Percentiles rank a stretch among this genome's conserved stretches.
Evolutionary conservation across 2,329 filamentous ascomycete genomes (phyloP).

Genomic region (Alternaria infectoria): DNA sequence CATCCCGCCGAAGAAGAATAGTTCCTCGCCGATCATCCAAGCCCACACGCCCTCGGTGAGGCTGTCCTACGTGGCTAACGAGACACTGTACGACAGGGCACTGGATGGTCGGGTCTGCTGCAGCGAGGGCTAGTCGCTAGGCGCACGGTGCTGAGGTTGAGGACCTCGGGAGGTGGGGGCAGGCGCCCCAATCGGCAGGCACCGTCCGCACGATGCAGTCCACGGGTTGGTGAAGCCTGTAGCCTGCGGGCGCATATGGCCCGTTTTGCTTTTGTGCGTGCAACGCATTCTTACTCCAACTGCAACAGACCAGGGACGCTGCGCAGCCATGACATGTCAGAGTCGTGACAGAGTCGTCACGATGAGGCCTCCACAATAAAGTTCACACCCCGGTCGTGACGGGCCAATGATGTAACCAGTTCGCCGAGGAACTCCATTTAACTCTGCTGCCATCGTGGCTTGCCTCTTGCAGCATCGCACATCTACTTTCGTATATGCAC

Average conservation of each 20-base stretch:
- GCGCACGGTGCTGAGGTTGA: background rate
- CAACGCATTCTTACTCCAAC: slow-evolving; percentile 14
- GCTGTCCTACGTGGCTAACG: background rate
- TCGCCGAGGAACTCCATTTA: slow-evolving; percentile 36
- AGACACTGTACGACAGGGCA: background rate
- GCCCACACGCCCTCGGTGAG: slow-evolving; percentile 1
- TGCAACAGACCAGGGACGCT: slow-evolving; percentile 20
- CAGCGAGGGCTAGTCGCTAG: slow-evolving; percentile 1
- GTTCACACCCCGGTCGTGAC: slow-evolving; percentile 11
- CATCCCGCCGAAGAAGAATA: slow-evolving; percentile 18
- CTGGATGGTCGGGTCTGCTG: background rate
- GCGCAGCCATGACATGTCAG: slow-evolving; percentile 11
- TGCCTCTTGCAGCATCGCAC: slow-evolving; percentile 32
- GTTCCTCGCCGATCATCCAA: slow-evolving; percentile 31
- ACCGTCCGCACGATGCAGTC: slow-evolving; percentile 1
- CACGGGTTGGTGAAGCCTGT: background rate
- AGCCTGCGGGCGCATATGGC: background rate
- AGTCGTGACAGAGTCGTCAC: background rate
- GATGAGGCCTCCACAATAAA: slow-evolving; percentile 11
- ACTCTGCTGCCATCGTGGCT: slow-evolving; percentile 25
- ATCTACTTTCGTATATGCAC: slow-evolving; percentile 22
- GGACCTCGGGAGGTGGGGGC: background rate
- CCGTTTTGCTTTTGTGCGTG: slow-evolving; percentile 25
- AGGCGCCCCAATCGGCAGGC: slow-evolving; percentile 20
- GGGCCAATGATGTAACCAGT: slow-evolving; percentile 34